Conservation (phyloP, 495 filamentous ascomycete genomes). For the Antarctomyces pellizariae region DNA sequence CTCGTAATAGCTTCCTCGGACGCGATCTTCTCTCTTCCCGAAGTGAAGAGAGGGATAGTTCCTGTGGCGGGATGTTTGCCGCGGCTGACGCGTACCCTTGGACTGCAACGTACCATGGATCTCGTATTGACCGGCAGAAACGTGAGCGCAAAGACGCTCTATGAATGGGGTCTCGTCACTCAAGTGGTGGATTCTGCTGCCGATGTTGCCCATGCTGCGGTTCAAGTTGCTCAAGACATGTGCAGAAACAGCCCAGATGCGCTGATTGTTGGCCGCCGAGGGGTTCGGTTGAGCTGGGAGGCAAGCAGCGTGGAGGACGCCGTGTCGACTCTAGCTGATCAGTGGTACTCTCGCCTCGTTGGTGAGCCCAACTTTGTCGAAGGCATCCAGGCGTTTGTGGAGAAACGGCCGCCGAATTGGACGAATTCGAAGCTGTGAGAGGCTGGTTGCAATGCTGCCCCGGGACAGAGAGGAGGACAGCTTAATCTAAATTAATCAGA, state of each 20-base stretch:
- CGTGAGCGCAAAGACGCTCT: slow-evolving; percentile 30
- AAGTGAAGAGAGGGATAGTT: slow-evolving; percentile 45
- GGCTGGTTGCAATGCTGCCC: too few species aligned
- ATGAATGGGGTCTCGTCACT: slow-evolving; percentile 49
- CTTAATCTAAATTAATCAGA: too few species aligned
- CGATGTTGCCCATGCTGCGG: slow-evolving; percentile 19
- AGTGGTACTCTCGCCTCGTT: slow-evolving; percentile 34
- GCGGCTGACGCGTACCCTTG: slow-evolving; percentile 36
- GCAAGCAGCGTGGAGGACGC: slow-evolving; percentile 36
- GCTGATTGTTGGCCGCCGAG: slow-evolving; percentile 39
- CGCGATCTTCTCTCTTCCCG: slow-evolving; percentile 38
- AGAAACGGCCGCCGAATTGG: slow-evolving; percentile 53
- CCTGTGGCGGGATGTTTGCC: slow-evolving; percentile 47
- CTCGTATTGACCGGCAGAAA: slow-evolving; percentile 39
- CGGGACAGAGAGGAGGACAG: too few species aligned
- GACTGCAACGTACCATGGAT: slow-evolving; percentile 46
- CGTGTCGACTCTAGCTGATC: slow-evolving; percentile 29
- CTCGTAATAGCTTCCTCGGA: slow-evolving; percentile 31
- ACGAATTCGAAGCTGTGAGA: slow-evolving; percentile 48
- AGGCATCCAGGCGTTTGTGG: slow-evolving; percentile 56
- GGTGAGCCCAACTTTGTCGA: slow-evolving; percentile 54
- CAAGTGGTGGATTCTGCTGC: slow-evolving; percentile 27
- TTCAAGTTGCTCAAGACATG: slow-evolving; percentile 26
- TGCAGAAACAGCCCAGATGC: slow-evolving; percentile 45
- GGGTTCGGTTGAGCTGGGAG: slow-evolving; percentile 46